Evolutionary conservation across 306 rosid genomes (phyloP).

Genomic region (Cercis canadensis): DNA sequence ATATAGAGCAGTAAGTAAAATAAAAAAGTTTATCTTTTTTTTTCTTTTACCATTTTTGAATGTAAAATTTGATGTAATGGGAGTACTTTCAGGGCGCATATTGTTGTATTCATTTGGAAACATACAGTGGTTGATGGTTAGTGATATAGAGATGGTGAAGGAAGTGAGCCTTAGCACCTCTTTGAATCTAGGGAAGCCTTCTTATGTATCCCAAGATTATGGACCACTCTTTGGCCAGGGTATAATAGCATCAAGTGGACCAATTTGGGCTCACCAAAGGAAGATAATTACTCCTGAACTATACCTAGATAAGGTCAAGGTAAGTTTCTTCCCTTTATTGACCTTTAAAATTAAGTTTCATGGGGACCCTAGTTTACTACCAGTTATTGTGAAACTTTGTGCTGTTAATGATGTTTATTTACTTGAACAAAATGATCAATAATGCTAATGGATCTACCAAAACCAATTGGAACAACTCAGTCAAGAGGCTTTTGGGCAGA

Average conservation of each 20-base stretch:
- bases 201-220: slow-evolving; percentile 36
- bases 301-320: slow-evolving; percentile 52
- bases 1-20: too few species aligned
- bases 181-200: slow-evolving; percentile 52
- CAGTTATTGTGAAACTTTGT: too few species aligned
- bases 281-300: slow-evolving; percentile 59
- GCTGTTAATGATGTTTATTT: too few species aligned
- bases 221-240: slow-evolving; percentile 52
- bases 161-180: slow-evolving; percentile 43
- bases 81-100: slow-evolving; percentile 40
- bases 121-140: slow-evolving; percentile 36
- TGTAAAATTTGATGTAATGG: too few species aligned
- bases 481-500: too few species aligned
- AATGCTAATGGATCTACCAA: too few species aligned
- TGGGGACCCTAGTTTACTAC: too few species aligned
- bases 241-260: slow-evolving; percentile 51
- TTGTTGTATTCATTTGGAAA: slow-evolving; percentile 44
- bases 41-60: too few species aligned
- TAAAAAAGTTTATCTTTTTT: too few species aligned
- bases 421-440: too few species aligned
- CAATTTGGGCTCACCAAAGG: slow-evolving; percentile 55
- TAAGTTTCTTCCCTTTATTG: slow-evolving; percentile 6
- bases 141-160: slow-evolving; percentile 44
- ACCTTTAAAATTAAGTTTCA: too few species aligned
- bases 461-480: too few species aligned